Base-by-base conservation (phyloP, 805 yeast genomes). In the Kluyveromyces wickerhamii region DNA sequence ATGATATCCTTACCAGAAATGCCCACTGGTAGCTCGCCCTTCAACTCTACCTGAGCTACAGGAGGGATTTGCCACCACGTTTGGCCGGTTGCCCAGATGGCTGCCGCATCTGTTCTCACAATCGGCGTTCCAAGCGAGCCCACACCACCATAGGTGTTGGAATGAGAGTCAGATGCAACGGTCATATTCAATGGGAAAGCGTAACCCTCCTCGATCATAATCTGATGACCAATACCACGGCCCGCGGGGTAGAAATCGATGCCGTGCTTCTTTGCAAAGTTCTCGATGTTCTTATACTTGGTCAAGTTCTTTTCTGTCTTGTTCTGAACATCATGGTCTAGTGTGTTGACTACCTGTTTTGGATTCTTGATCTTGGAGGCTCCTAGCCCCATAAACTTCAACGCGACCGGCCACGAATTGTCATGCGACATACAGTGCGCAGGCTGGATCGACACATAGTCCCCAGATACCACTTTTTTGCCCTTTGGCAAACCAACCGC, bases 61-160 rank as follows among this genome's bases (percentile, higher is more conserved):
- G 98, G 97, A 3, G 99, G 99, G 36, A 92, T 85, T 72, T 94
- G 98, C 98, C 98, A 92, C 99, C 99, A 92, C 3, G 98, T 92
- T 64, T 87, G 94, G 26, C 97, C 97, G 0, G 99, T 92, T 9
- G 99, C 97, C 99, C 99, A 92, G 45, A 92, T 89, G 7, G 96
- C 77, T 4, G 99, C 99, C 15, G 97, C 98, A 62, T 92, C 99
- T 0, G 99, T 92, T 62, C 99, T 75, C 37, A 92, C 99, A 36
- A 92, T 82, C 7, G 99, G 97, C 3, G 98, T 94, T 34, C 99
- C 99, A 38, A 92, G 66, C 15, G 95, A 69, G 13, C 97, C 97
- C 31, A 92, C 69, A 54, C 99, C 99, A 47, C 99, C 98, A 55
- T 92, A 92, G 23, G 96, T 92, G 59, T 92, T 92, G 8, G 96